These are phyloP conservation scores for Elsinoe ampelina DNA, from an alignment of 2,329 filamentous ascomycete species.

Conservation along the genomic window DNA sequence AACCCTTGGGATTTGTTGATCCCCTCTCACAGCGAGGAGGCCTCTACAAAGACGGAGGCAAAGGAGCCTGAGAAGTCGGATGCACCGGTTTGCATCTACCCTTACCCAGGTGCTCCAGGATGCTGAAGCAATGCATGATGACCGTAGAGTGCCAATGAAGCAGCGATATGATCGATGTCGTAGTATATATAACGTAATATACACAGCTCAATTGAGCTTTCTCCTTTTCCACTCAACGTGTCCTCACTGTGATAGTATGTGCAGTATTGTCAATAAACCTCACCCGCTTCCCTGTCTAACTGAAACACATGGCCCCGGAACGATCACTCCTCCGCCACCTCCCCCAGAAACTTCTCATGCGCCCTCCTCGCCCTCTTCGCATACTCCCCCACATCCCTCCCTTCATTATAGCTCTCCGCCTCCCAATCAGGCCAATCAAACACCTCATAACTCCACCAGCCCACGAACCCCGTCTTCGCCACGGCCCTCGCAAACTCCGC, in stretches of 20 bases:
- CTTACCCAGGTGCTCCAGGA: not conserved
- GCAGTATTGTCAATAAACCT: not conserved
- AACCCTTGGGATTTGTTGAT: constrained; percentile 8
- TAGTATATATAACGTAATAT: not conserved
- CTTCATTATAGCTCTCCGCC: constrained; percentile 40
- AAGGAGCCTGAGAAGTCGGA: not conserved
- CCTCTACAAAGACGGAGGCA: not conserved
- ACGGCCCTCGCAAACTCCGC: constrained; percentile 56
- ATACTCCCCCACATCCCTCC: constrained; percentile 27
- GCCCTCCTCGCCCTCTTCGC: constrained; percentile 24
- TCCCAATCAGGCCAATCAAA: constrained; percentile 55
- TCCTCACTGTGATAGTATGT: too few relatives aligned
- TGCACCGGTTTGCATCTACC: constrained; percentile 1
- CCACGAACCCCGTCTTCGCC: constrained; percentile 55
- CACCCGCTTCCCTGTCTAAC: not conserved
- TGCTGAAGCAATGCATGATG: not conserved
- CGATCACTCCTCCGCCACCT: constrained; percentile 23
- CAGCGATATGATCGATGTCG: not conserved
- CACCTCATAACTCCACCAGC: constrained; percentile 61
- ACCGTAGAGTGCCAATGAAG: not conserved
- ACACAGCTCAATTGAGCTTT: not conserved
- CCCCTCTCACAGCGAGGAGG: not conserved
- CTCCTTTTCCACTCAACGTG: too few relatives aligned
- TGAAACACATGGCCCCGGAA: not conserved
- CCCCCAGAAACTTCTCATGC: constrained; percentile 33